Evolutionary conservation across 805 yeast genomes (phyloP), one percentile per base, ranked within the genome.

Genomic region (Torulaspora microellipsoides): DNA sequence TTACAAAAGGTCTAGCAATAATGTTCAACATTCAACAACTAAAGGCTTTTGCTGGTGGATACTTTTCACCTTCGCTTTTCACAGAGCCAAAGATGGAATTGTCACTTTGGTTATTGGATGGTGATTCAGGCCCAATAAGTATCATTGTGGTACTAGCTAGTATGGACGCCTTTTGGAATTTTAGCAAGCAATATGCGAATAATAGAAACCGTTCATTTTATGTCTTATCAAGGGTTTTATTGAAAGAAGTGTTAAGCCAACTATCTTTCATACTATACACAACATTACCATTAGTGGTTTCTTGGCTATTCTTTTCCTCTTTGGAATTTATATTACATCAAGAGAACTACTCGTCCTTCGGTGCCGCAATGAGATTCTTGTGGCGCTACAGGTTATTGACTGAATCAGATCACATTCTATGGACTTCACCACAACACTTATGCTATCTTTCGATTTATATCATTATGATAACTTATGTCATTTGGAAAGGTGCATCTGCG

Each of bases 351-450:
- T 36, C 43, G 3, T 46, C 57, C 6, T 40, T 53, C 27, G 34
- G 30, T 9, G 58, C 50, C 8, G 46, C 51, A 8, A 17, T 55
- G 32, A 36, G 34, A 30, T 54, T 46, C 29, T 17, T 52, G 14
- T 48, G 49, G 49, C 40, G 45, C 34, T 31, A 39, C 30, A 49
- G 55, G 42, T 36, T 52, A 15, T 29, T 27, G 25, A 44, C 44
- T 15, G 47, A 47, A 11, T 41, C 43, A 13, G 42, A 45, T 29
- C 30, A 33, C 9, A 33, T 49, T 14, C 46, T 44, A 31, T 56
- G 61, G 61, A 51, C 53, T 8, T 11, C 50, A 11, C 34, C 48
- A 3, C 59, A 56, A 31, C 55, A 55, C 39, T 35, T 47, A 12
- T 38, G 43, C 25, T 56, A 43, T 36, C 29, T 43, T 3, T 37